A percentile compares a stretch with the other conserved stretches of the same genome.
Evolutionary conservation across 2,329 filamentous ascomycete species (phyloP).

Genomic region (Endothia cerciana): DNA sequence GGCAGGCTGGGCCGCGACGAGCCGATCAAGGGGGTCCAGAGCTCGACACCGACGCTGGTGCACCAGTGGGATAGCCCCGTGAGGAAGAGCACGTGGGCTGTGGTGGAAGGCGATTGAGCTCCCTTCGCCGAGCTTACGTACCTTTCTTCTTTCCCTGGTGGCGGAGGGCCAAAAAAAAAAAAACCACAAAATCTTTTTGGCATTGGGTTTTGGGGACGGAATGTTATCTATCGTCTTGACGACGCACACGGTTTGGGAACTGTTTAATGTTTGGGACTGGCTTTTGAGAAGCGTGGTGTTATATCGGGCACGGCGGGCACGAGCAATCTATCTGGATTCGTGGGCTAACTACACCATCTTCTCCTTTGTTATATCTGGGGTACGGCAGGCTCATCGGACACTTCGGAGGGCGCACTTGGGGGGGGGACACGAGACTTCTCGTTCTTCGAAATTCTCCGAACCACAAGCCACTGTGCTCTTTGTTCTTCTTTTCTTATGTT

Average conservation of each 20-base stretch:
- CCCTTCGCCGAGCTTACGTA: background rate
- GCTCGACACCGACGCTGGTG: slow-evolving; percentile 52
- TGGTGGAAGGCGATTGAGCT: slow-evolving; percentile 51
- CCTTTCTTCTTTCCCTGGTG: background rate
- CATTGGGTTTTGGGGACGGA: background rate
- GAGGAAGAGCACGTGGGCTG: slow-evolving; percentile 56
- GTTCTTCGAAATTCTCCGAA: background rate
- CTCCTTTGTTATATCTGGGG: slow-evolving; percentile 5
- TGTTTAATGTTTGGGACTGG: background rate
- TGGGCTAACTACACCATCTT: background rate
- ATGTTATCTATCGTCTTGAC: background rate
- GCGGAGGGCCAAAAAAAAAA: background rate
- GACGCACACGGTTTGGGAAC: slow-evolving; percentile 3
- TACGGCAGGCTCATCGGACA: background rate
- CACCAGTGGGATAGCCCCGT: slow-evolving; percentile 38
- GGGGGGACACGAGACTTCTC: background rate
- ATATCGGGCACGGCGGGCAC: slow-evolving; percentile 11
- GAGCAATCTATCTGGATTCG: background rate
- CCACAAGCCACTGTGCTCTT: background rate
- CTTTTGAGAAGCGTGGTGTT: slow-evolving; percentile 16
- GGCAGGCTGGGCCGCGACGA: slow-evolving; percentile 38
- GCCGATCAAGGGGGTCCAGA: slow-evolving; percentile 45
- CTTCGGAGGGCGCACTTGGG: too few species aligned
- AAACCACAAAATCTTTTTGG: background rate
- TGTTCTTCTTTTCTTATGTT: background rate